A percentile compares a stretch with the other conserved stretches of the same genome.
These are phyloP conservation scores for Chaetomium cochliodes DNA, from an alignment of 495 filamentous ascomycete species.

Conservation along the genomic window DNA sequence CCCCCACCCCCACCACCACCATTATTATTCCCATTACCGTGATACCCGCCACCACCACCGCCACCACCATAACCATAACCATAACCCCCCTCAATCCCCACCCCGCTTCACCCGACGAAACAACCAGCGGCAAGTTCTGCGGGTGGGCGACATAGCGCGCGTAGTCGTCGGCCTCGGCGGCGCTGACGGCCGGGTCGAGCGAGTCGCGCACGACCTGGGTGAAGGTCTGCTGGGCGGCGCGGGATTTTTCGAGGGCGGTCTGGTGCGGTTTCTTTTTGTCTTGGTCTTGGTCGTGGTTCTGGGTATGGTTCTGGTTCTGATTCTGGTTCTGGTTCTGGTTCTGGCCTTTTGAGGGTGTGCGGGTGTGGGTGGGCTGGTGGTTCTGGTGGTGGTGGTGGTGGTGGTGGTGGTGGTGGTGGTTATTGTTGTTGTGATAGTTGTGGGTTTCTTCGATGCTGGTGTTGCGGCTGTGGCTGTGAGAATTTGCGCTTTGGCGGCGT, in stretches of 20 bases:
- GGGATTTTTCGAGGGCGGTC: conserved; percentile 59
- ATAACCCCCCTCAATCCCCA: too few species aligned
- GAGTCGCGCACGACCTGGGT: conserved; percentile 77
- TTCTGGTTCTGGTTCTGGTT: too few species aligned
- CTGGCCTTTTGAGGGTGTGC: background rate
- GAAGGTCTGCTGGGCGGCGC: conserved; percentile 79
- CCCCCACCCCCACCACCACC: too few species aligned
- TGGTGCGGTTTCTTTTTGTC: conserved; percentile 37
- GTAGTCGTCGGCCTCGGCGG: conserved; percentile 79
- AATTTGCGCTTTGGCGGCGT: background rate
- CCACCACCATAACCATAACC: too few species aligned
- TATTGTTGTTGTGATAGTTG: background rate
- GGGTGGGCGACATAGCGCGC: conserved; percentile 88
- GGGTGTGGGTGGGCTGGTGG: background rate
- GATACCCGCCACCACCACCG: too few species aligned
- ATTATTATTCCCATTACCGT: too few species aligned
- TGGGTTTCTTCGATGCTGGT: conserved; percentile 21
- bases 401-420: background rate
- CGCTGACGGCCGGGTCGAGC: conserved; percentile 72
- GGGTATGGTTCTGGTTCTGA: too few species aligned
- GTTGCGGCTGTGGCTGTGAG: conserved; percentile 21
- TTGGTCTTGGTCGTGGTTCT: conserved; percentile 6
- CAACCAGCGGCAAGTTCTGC: conserved; percentile 81
- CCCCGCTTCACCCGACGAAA: too few species aligned
- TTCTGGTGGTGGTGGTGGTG: conserved; percentile 13